phyloP scores from a whole-genome alignment of 176 grass and related monocot genomes.

The Chrysopogon serrulatus region DNA sequence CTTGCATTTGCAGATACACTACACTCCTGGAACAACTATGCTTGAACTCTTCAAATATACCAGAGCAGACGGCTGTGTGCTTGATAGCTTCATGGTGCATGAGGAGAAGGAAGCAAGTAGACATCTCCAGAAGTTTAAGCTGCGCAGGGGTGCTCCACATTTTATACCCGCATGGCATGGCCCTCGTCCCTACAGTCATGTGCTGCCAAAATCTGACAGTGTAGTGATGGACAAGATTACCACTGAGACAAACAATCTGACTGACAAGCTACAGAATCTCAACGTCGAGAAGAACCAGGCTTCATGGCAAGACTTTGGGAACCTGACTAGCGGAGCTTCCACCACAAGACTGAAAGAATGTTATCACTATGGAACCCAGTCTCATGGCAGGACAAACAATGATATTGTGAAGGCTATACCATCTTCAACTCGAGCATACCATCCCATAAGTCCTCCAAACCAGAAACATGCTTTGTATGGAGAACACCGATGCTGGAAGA shows the following conservation, averaged over 20 bases:
- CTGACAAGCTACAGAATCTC: background rate
- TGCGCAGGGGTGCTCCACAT: constrained; percentile 39
- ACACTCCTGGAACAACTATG: constrained; percentile 55
- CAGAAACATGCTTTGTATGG: background rate
- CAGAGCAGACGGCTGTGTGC: constrained; percentile 27
- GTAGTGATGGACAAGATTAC: background rate
- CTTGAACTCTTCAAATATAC: constrained; percentile 69
- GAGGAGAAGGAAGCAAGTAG: constrained; percentile 59
- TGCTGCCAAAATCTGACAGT: constrained; percentile 15
- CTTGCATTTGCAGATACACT: constrained; percentile 48
- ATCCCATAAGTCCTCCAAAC: background rate
- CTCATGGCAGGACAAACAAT: background rate
- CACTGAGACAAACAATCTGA: background rate
- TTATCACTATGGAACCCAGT: constrained; percentile 1
- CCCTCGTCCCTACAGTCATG: background rate
- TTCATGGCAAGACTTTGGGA: constrained; percentile 11
- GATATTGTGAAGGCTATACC: background rate
- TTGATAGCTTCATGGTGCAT: constrained; percentile 58
- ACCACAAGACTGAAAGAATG: background rate
- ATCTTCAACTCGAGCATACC: background rate
- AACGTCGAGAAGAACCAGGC: constrained; percentile 5
- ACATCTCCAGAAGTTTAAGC: constrained; percentile 18
- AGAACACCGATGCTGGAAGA: background rate
- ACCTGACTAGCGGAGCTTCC: background rate
- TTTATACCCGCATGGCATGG: constrained; percentile 45